A percentile compares a stretch with the other conserved stretches of the same genome.
Conservation (phyloP, 345 rosid genomes). For the Syzygium aqueum region DNA sequence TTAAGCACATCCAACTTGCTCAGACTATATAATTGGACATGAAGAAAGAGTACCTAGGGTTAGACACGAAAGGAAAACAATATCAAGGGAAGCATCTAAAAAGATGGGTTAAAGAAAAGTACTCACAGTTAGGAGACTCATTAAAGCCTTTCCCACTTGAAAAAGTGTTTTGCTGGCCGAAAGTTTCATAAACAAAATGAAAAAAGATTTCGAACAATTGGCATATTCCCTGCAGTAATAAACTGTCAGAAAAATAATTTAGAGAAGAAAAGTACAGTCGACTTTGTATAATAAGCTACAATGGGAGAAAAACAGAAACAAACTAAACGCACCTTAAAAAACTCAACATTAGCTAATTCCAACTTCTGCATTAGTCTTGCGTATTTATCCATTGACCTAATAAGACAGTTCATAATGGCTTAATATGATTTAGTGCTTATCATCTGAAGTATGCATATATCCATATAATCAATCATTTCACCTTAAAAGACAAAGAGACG, state of each 20-base stretch:
- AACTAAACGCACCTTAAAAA: constrained; percentile 66
- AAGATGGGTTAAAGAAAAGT: neutral
- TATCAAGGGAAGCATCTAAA: neutral
- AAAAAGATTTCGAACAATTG: constrained; percentile 83
- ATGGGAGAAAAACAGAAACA: constrained; percentile 1
- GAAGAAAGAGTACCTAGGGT: neutral
- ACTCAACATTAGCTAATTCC: constrained; percentile 82
- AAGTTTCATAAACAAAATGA: constrained; percentile 65
- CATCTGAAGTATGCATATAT: neutral
- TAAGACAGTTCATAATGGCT: constrained; percentile 6
- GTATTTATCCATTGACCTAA: constrained; percentile 96
- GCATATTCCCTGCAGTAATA: constrained; percentile 87
- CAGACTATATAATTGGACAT: neutral
- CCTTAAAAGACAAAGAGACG: constrained; percentile 96
- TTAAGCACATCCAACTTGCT: neutral
- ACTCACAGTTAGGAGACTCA: constrained; percentile 69
- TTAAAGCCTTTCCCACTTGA: constrained; percentile 49
- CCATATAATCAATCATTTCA: constrained; percentile 8
- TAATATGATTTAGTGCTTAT: neutral
- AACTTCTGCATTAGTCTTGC: constrained; percentile 98
- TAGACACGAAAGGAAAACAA: neutral
- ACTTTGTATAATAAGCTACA: neutral
- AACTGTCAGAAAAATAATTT: constrained; percentile 49
- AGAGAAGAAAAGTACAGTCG: constrained; percentile 7
- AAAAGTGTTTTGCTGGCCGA: constrained; percentile 50